Base-by-base conservation (phyloP, 345 rosid genomes). In the Trapa bicornis region DNA sequence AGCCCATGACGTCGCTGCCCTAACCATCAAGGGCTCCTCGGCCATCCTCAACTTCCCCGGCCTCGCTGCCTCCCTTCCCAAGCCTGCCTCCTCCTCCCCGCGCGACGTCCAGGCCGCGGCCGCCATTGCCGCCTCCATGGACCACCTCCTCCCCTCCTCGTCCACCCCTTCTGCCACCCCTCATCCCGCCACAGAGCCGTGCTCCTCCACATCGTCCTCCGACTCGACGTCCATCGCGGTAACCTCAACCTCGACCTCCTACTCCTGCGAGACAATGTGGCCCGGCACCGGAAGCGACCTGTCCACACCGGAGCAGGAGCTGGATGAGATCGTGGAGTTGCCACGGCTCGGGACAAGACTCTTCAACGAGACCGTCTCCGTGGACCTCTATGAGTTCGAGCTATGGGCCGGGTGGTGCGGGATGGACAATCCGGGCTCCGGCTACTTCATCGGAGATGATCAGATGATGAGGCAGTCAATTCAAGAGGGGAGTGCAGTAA, bases 61-160 rank as follows among this genome's bases (percentile, higher is more conserved):
- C 65, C 91, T 92, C 33, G 81, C 91, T 33, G 74, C 71, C 45
- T 73, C 77, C 61, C 84, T 92, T 12, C 98, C 98, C 37, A 89
- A 91, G 61, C 98, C 98, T 1, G 79, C 80, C 33, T 87, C 96
- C 6, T 67, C 68, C 79, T 83, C 86, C 22, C 96, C 98, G 0
- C 83, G 96, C 0, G 96, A 92, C 80, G 89, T 92, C 66, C 98
- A 86, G 76, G 89, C 96, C 15, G 98, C 98, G 2, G 98, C 98
- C 3, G 76, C 83, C 33, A 82, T 81, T 62, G 98, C 98, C 33
- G 96, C 98, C 36, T 76, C 89, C 54, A 87, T 92, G 91, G 80
- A 79, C 61, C 71, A 76, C 47, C 36, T 64, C 54, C 47, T 45
- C 47, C 47, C 47, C 47, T 45, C 47, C 47, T 39, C 42, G 6